A percentile compares a stretch with the other conserved stretches of the same genome.
Evolutionary conservation across 2,329 filamentous ascomycete genomes (phyloP).

Genomic region (Hypoxylon rubiginosum): DNA sequence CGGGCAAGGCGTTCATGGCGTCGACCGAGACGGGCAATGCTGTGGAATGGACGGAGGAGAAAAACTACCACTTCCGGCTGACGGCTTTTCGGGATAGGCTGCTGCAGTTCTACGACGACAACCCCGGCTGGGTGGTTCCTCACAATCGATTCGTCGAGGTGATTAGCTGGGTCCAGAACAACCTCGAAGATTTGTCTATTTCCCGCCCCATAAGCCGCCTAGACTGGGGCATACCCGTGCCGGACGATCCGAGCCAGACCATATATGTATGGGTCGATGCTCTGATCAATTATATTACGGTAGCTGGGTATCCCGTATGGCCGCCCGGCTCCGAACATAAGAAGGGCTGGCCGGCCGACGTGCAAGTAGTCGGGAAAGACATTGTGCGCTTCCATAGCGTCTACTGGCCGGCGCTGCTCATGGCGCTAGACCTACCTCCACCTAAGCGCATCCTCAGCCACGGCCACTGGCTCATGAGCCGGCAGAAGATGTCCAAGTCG

Average conservation of each 20-base stretch:
- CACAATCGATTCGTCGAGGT: slow-evolving; percentile 81
- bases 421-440: slow-evolving; percentile 84
- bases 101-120: slow-evolving; percentile 82
- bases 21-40: slow-evolving; percentile 90
- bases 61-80: slow-evolving; percentile 94
- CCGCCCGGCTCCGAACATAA: slow-evolving; percentile 71
- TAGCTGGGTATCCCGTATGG: slow-evolving; percentile 84
- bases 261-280: slow-evolving; percentile 99
- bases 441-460: slow-evolving; percentile 88
- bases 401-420: slow-evolving; percentile 97
- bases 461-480: slow-evolving; percentile 94
- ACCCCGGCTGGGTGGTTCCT: slow-evolving; percentile 84
- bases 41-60: slow-evolving; percentile 94
- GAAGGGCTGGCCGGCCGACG: slow-evolving; percentile 88
- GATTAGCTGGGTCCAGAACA: slow-evolving; percentile 78
- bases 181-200: slow-evolving; percentile 88
- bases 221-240: slow-evolving; percentile 90
- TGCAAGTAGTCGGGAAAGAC: slow-evolving; percentile 96
- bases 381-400: slow-evolving; percentile 96
- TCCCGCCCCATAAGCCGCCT: slow-evolving; percentile 84
- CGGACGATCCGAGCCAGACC: slow-evolving; percentile 85
- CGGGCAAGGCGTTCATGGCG: slow-evolving; percentile 85
- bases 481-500: slow-evolving; percentile 96
- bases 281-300: slow-evolving; percentile 92
- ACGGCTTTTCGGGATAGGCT: slow-evolving; percentile 85